These are phyloP conservation scores for Vachellia pachyceras DNA, from an alignment of 306 rosid genomes.

Conservation along the genomic window DNA sequence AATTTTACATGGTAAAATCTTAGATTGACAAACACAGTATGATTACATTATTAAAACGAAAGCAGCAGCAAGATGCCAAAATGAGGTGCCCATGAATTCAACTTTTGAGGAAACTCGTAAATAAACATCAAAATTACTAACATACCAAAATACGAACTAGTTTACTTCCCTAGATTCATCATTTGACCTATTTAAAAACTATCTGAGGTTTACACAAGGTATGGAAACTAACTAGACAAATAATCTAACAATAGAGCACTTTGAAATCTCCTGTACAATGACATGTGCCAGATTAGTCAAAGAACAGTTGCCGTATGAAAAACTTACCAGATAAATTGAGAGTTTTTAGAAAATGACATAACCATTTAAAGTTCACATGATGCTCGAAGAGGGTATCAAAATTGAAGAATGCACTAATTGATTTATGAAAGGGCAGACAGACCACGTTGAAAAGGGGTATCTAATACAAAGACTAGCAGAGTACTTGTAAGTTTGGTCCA, in stretches of 20 bases:
- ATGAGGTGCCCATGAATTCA: not conserved
- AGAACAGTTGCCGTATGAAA: conserved; percentile 8
- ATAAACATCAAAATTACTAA: not conserved
- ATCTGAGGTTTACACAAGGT: not conserved
- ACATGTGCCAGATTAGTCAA: conserved; percentile 2
- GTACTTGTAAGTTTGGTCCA: not conserved
- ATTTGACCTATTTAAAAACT: conserved; percentile 8
- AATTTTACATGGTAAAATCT: conserved; percentile 12
- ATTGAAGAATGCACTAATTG: not conserved
- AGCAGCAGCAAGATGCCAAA: not conserved
- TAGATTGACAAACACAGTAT: not conserved
- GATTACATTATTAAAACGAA: not conserved
- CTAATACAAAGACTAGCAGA: not conserved
- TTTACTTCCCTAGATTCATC: conserved; percentile 11
- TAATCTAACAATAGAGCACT: not conserved
- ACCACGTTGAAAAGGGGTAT: not conserved
- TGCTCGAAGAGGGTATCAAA: not conserved
- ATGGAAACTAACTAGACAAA: too few species aligned
- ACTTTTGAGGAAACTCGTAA: not conserved
- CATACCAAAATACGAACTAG: not conserved
- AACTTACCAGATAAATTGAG: not conserved
- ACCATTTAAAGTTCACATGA: not conserved
- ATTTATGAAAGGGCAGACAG: conserved; percentile 18
- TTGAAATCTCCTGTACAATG: not conserved
- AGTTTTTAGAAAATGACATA: not conserved